These are phyloP conservation scores for Phytopythium aichiense DNA, from an alignment of 352 stramenopile species.

Conservation along the genomic window DNA sequence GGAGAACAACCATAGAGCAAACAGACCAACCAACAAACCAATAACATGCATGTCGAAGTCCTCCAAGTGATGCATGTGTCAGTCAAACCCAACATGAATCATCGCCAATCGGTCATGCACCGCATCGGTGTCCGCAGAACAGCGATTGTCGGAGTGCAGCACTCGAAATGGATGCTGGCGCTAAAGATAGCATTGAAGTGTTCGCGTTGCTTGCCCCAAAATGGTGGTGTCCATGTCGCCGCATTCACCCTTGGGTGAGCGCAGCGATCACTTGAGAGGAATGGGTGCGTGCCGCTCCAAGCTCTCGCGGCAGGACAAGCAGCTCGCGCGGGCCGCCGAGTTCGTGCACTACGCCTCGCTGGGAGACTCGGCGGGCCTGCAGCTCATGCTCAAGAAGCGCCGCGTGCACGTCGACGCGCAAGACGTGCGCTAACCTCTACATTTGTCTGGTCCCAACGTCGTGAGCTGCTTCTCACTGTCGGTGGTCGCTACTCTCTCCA, in stretches of 20 bases:
- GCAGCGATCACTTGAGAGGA: not conserved
- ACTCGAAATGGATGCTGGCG: no score
- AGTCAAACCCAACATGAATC: no score
- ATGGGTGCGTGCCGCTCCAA: slow-evolving; percentile 18
- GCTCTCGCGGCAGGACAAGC: slow-evolving; percentile 14
- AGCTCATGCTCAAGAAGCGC: slow-evolving; percentile 41
- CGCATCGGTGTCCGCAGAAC: no score
- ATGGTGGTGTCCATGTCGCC: no score
- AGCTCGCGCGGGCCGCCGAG: slow-evolving; percentile 32
- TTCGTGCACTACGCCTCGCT: slow-evolving; percentile 61
- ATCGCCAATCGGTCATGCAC: no score
- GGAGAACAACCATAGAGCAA: slow-evolving; percentile 89
- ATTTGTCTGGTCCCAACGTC: not conserved
- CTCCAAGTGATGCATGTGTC: no score
- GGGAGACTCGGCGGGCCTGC: slow-evolving; percentile 40
- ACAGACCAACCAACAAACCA: slow-evolving; percentile 30
- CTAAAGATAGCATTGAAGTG: no score
- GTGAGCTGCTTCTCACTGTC: not conserved
- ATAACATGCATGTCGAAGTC: slow-evolving; percentile 1
- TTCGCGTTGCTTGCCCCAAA: no score
- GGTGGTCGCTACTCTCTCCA: not conserved
- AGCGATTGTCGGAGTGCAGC: no score
- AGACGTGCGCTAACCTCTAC: slow-evolving; percentile 31
- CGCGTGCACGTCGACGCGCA: slow-evolving; percentile 48
- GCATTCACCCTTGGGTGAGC: no score